Evolutionary conservation across 2,329 filamentous ascomycete species (phyloP), one percentile per base, ranked within the genome.

Genomic region (Aspergillus ruber): DNA sequence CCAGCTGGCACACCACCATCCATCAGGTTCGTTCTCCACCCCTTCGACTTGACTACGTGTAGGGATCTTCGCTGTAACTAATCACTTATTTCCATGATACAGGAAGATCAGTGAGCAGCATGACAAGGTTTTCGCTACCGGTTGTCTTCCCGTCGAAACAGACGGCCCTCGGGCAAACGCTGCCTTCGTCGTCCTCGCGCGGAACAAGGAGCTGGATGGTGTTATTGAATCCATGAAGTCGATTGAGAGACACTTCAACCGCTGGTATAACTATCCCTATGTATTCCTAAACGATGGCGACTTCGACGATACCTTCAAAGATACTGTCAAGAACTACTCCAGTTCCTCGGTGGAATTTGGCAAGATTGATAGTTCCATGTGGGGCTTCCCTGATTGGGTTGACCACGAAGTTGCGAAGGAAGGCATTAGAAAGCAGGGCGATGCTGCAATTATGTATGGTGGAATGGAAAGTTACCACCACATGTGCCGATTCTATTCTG

Each of bases 401-500:
- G 90, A 98, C 65, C 81, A 83, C 57, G 90, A 93, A 67, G 88
- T 96, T 45, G 91, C 90, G 56, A 90, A 90, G 72, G 93, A 98
- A 70, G 91, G 91, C 51, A 95, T 98, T 63, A 83, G 88, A 46
- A 95, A 96, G 74, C 93, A 98, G 70, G 93, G 93, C 56, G 93
- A 98, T 69, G 84, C 85, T 44, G 93, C 93, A 42, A 95, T 98
- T 75, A 98, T 98, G 93, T 98, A 97, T 67, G 93, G 93, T 67
- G 93, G 93, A 42, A 85, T 98, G 78, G 93, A 97, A 70, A 96
- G 90, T 72, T 98, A 98, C 66, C 93, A 98, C 64, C 86, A 94
- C 71, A 98, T 98, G 93, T 98, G 93, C 68, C 83, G 93, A 59
- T 98, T 98, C 76, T 98, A 98, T 74, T 98, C 93, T 54, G 93